Base-by-base conservation (phyloP, 352 stramenopile species). In the Phytophthora pisi region DNA sequence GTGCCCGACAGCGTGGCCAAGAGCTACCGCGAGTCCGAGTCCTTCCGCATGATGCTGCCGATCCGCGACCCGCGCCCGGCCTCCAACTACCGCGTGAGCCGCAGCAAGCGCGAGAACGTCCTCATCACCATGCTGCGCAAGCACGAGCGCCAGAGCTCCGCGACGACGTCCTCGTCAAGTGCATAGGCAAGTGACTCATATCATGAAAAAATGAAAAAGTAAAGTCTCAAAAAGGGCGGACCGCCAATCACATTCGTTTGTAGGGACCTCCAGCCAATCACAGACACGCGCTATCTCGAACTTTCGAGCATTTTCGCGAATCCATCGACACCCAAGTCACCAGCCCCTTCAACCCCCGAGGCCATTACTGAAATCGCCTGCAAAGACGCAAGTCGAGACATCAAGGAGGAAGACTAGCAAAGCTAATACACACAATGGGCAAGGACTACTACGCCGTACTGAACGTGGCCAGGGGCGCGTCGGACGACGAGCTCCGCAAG, bases 391-490 rank as follows among this genome's bases (percentile, higher is more conserved):
- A 76, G 34, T 3, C n/a, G 49, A 59, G 40, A 42, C 65, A 20
- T 20, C 20, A 20, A 20, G 20, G 20, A 20, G 20, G 20, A 20
- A 20, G 20, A 20, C 20, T 20, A 20, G 20, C 20, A 20, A 20
- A 20, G 20, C 20, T 20, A 20, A 20, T 20, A 20, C 20, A 20
- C 40, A 72, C 10, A 24, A 96, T 96, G 88, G 88, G 86, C 52
- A 93, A 90, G 34, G 86, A 96, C 76, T 96, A 96, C 74, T 96
- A 96, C 75, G 77, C 81, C 47, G 84, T 86, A 20, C 74, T 96
- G 24, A 84, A 81, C 63, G 88, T 96, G 23, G 55, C 72, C 43
- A 83, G 82, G 47, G 81, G 77, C 51, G 86, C 88, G 13, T 81
- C 71, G 15, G 86, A 96, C 63, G 87, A 92, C 15, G 87, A 93